Base-by-base conservation (phyloP, 2,329 filamentous ascomycete species). In the Epichloe amarillans region DNA sequence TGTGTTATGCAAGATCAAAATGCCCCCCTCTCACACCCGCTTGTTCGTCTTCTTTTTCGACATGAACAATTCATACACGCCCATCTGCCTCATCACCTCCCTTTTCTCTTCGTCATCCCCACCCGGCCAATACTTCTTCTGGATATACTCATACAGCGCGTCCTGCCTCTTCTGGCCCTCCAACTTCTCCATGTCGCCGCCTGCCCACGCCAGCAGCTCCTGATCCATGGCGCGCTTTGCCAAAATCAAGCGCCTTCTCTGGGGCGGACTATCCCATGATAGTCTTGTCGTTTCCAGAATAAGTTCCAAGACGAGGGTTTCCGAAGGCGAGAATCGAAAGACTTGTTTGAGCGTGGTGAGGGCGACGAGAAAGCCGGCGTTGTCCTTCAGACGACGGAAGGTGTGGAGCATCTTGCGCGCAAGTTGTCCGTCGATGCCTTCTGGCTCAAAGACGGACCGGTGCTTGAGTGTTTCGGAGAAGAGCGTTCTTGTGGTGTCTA, bases 381-480 rank as follows among this genome's bases (percentile, higher is more conserved):
- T 57, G 54, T 77, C 74, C 23, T 64, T 56, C 4, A 74, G 57
- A 33, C 69, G 69, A 44, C 73, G 72, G 61, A 76, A 75, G 1
- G 72, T 72, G 58, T 76, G 74, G 12, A 76, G 60, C 17, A 76
- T 69, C 56, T 69, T 73, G 54, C 72, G 71, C 7, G 70, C 73
- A 21, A 78, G 64, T 52, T 75, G 69, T 4, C 65, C 61, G 55
- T 77, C 69, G 39, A 76, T 66, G 53, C 68, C 63, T 11, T 66
- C 66, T 2, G 66, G 59, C 47, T 69, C 60, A 54, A 76, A 76
- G 6, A 74, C 64, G 11, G 68, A 62, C 26, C 66, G 65, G 50
- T 73, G 73, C 47, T 73, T 71, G 47, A 79, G 72, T 57, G 69
- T 74, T 51, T 76, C 69, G 15, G 65, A 63, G 58, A 77, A 78